Evolutionary conservation across 208 protist species (phyloP), one percentile per base, ranked within the genome.

Genomic region (Tetramitus jugosus): DNA sequence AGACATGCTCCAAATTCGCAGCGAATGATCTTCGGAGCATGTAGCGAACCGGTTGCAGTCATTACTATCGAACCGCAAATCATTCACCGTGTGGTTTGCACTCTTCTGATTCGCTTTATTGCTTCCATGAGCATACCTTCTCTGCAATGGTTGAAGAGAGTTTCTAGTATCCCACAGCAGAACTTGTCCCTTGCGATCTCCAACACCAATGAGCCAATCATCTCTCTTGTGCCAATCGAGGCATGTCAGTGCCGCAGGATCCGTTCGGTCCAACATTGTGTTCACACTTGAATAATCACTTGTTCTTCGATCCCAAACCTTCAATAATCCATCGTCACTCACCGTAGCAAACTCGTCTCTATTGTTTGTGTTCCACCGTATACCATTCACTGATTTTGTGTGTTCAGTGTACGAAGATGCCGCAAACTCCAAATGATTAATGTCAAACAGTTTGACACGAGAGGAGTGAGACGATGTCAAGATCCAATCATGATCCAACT

Each of bases 131-230:
- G 67, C 67, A 33, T 74, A 14, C 53, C 42, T 1, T 39, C 39
- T 29, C 53, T 45, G 17, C 23, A 74, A 6, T 7, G 67, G 67
- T 74, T 74, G 67, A n/a, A 74, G 37, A 39, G 35, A 7, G 53
- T 74, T 74, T 74, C 67, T 74, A 3, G 42, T 53, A 53, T 74
- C 67, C 67, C 67, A 74, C 33, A 74, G 46, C 1, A 74, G 3
- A 20, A 74, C 3, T 53, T 74, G 39, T 23, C 29, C 67, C 17
- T 74, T 53, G 1, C n/a, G 29, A 53, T 49, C 53, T 17, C 67
- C 67, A 20, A 74, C 67, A 53, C n/a, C 67, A 1, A 74, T 3
- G 6, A 74, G 29, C 67, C 67, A 74, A 74, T 74, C 67, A 52
- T 53, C 37, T 35, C 37, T 3, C 26, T 74, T 74, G 26, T 74